These are phyloP conservation scores for Glaciozyma antarctica DNA, from an alignment of 768 basidiomycete genomes.

Conservation along the genomic window DNA sequence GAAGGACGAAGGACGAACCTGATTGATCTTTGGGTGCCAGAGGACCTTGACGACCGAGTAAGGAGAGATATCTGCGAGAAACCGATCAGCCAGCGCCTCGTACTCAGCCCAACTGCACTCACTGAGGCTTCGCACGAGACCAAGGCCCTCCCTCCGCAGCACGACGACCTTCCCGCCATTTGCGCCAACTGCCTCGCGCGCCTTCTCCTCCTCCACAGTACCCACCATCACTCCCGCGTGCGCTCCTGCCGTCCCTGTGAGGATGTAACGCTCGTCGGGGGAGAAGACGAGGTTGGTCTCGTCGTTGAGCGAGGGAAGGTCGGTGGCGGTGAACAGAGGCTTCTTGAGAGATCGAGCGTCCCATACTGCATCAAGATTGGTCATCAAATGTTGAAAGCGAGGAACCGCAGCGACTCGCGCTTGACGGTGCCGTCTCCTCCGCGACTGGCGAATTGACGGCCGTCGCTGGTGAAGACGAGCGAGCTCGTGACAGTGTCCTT, in stretches of 20 bases:
- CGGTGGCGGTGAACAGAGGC: constrained; percentile 60
- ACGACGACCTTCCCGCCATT: constrained; percentile 29
- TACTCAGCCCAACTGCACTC: not conserved
- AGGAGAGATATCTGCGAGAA: constrained; percentile 34
- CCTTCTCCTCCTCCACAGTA: constrained; percentile 48
- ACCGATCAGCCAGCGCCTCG: not conserved
- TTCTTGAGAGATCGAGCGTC: constrained; percentile 84
- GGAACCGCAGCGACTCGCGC: constrained; percentile 49
- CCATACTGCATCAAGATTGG: constrained; percentile 60
- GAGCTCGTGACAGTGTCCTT: constrained; percentile 82
- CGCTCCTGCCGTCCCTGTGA: constrained; percentile 54
- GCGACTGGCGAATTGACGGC: constrained; percentile 69
- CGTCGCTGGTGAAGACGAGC: constrained; percentile 79
- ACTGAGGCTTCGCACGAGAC: constrained; percentile 36
- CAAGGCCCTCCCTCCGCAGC: constrained; percentile 39
- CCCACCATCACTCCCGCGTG: constrained; percentile 46
- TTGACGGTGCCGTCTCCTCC: constrained; percentile 95
- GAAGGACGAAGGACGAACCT: constrained; percentile 49
- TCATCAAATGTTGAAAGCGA: not conserved
- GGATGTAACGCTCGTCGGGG: constrained; percentile 78
- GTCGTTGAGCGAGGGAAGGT: constrained; percentile 69
- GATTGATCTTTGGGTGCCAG: constrained; percentile 98
- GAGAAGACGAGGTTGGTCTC: constrained; percentile 91
- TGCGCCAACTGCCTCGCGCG: constrained; percentile 45
- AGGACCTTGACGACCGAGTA: constrained; percentile 66